Conservation (phyloP, 2,329 filamentous ascomycete genomes). For the Penicillium sp. region DNA sequence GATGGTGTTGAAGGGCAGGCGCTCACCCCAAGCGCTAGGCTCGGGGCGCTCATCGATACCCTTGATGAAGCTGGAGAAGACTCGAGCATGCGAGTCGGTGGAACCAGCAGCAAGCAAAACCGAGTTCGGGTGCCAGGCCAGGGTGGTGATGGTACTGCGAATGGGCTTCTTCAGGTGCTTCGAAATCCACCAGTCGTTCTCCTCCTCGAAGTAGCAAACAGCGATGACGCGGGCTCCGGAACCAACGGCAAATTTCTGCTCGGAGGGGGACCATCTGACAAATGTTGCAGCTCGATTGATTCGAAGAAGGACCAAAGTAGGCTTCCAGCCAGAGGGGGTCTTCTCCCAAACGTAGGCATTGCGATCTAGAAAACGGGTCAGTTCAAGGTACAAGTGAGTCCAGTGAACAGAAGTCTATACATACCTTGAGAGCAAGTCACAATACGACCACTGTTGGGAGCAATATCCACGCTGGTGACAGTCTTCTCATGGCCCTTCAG, state of each 20-base stretch:
- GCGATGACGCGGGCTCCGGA: constrained; percentile 94
- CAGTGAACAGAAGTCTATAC: constrained; percentile 15
- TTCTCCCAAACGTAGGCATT: constrained; percentile 99
- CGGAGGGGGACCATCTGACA: constrained; percentile 94
- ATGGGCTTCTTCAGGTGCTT: constrained; percentile 99
- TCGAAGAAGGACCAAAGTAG: constrained; percentile 91
- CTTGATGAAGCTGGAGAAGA: constrained; percentile 96
- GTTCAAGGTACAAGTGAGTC: background rate
- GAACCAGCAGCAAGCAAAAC: constrained; percentile 91
- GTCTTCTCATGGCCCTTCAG: constrained; percentile 96
- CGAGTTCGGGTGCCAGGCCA: constrained; percentile 97
- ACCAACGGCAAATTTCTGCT: constrained; percentile 96
- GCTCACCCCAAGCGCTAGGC: constrained; percentile 88
- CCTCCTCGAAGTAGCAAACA: constrained; percentile 97
- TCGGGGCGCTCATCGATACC: constrained; percentile 84
- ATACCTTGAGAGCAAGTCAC: constrained; percentile 95
- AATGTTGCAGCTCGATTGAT: constrained; percentile 97
- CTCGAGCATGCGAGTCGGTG: constrained; percentile 94
- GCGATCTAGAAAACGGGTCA: constrained; percentile 62
- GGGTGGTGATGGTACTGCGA: constrained; percentile 90
- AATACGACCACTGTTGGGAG: constrained; percentile 84
- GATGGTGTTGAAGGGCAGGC: constrained; percentile 95
- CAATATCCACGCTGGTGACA: constrained; percentile 94
- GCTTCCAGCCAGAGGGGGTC: constrained; percentile 89
- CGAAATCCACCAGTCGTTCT: constrained; percentile 99